A percentile compares a stretch with the other conserved stretches of the same genome.
phyloP scores from a whole-genome alignment of 192 early-diverging fungal genomes.

The Umbelopsis sp. region DNA sequence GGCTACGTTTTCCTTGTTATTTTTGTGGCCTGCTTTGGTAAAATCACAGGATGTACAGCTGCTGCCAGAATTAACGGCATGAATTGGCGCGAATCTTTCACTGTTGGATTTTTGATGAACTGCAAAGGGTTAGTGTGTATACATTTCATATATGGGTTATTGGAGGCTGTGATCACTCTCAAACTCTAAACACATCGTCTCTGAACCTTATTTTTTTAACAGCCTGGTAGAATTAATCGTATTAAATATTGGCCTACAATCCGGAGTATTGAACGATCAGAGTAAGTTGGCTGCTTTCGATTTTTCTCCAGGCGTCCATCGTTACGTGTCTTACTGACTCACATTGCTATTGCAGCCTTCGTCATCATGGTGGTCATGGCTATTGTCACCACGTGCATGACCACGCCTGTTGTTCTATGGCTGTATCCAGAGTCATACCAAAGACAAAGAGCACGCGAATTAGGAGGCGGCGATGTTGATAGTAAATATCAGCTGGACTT shows the following conservation, averaged over 20 bases:
- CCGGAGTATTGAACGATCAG: conserved; percentile 77
- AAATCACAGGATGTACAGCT: conserved; percentile 79
- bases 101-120: conserved; percentile 93
- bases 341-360: conserved; percentile 48
- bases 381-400: conserved; percentile 87
- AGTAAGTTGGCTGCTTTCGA: conserved; percentile 24
- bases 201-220: conserved; percentile 24
- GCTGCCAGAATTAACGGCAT: conserved; percentile 72
- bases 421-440: conserved; percentile 79
- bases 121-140: conserved; percentile 71
- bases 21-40: conserved; percentile 79
- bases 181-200: conserved; percentile 3
- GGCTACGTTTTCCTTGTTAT: conserved; percentile 77
- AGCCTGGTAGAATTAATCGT: conserved; percentile 95
- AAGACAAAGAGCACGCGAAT: conserved; percentile 23
- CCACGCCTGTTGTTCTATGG: conserved; percentile 72
- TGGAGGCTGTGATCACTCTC: not conserved
- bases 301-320: no score
- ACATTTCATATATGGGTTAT: not conserved
- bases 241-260: conserved; percentile 88
- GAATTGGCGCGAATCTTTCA: conserved; percentile 80
- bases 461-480: not conserved
- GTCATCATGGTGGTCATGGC: conserved; percentile 83
- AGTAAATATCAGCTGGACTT: conserved; percentile 29
- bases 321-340: no score